phyloP scores from a whole-genome alignment of 768 basidiomycete species.

The Hypholoma sublateritium region DNA sequence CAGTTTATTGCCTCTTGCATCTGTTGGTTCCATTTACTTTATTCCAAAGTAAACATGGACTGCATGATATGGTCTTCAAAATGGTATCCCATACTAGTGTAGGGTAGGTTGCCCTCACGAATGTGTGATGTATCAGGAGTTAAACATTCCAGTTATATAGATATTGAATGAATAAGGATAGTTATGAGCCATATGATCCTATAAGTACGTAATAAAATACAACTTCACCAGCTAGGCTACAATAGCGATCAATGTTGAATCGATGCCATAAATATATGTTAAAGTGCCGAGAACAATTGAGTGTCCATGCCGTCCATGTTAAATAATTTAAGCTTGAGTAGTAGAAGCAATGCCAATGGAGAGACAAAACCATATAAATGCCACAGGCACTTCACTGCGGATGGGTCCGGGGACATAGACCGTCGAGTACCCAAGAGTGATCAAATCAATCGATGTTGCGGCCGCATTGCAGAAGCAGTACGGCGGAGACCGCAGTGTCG shows the following conservation, averaged over 20 bases:
- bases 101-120: too few relatives aligned
- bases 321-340: not conserved
- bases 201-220: not conserved
- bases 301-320: not conserved
- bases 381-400: not conserved
- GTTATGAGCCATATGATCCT: too few relatives aligned
- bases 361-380: not conserved
- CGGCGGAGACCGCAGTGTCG: constrained; percentile 49
- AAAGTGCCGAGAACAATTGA: not conserved
- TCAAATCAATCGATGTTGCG: constrained; percentile 52
- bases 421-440: not conserved
- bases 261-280: not conserved
- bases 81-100: too few relatives aligned
- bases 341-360: not conserved
- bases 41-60: too few relatives aligned
- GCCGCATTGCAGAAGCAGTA: constrained; percentile 59
- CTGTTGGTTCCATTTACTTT: too few relatives aligned
- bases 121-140: too few relatives aligned
- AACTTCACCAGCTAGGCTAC: not conserved
- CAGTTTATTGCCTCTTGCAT: too few relatives aligned
- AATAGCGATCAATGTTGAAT: not conserved
- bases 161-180: too few relatives aligned
- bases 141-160: too few relatives aligned
- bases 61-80: too few relatives aligned
- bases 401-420: too few relatives aligned